phyloP scores from a whole-genome alignment of 2,329 filamentous ascomycete genomes.

The Fusarium mexicanum region DNA sequence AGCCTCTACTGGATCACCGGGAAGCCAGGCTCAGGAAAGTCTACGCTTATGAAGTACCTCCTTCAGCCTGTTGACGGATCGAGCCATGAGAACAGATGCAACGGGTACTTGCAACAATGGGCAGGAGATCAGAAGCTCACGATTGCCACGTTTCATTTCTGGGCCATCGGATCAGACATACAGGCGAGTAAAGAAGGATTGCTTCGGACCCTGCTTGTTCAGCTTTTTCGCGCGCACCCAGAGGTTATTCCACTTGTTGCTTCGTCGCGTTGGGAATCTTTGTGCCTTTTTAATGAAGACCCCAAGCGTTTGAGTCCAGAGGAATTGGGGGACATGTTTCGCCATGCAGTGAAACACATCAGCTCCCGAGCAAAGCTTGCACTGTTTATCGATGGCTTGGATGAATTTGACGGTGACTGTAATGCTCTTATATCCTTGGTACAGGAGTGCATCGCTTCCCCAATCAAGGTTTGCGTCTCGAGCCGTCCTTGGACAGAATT shows the following conservation, averaged over 20 bases:
- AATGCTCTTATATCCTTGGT: neutral
- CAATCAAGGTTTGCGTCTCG: neutral
- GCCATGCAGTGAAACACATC: neutral
- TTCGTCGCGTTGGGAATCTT: neutral
- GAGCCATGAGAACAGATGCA: neutral
- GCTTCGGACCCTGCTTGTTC: neutral
- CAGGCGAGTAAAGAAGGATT: constrained; percentile 9
- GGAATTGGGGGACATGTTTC: constrained; percentile 2
- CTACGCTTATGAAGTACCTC: constrained; percentile 6
- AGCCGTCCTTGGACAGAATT: constrained; percentile 22
- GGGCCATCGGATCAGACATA: constrained; percentile 3
- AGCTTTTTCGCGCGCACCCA: neutral
- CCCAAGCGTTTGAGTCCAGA: neutral
- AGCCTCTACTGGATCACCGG: constrained; percentile 25
- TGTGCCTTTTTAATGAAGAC: constrained; percentile 7
- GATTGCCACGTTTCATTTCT: constrained; percentile 21
- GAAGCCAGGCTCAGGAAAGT: constrained; percentile 18
- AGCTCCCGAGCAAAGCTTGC: neutral
- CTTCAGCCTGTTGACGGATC: neutral
- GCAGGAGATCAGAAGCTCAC: neutral
- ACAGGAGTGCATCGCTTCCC: neutral
- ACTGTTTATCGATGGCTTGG: constrained; percentile 11
- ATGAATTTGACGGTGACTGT: constrained; percentile 10
- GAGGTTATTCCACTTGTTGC: neutral
- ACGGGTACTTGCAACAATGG: neutral